Conservation (phyloP, 1,284 basidiomycete genomes). For the Golubevia sp. region DNA sequence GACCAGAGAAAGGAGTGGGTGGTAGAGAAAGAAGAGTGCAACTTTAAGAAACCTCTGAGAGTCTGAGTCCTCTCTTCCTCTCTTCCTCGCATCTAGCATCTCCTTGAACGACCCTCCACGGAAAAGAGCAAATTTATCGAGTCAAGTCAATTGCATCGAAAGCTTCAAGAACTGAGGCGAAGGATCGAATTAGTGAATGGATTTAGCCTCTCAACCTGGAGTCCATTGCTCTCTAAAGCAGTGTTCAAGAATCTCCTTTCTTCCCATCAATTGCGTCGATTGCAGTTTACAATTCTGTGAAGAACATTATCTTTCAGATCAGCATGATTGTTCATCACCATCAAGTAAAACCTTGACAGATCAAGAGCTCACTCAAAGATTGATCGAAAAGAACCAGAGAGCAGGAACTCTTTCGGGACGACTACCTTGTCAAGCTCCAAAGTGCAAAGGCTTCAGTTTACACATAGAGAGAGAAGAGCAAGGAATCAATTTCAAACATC, state of each 20-base stretch:
- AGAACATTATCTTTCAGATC: conserved; percentile 32
- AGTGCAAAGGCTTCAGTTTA: conserved; percentile 40
- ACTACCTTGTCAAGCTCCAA: conserved; percentile 38
- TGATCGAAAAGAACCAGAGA: conserved; percentile 10
- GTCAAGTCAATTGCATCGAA: too few species aligned
- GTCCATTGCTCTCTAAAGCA: conserved; percentile 22
- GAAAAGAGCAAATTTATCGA: too few species aligned
- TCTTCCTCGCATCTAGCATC: too few species aligned
- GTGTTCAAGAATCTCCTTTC: conserved; percentile 38
- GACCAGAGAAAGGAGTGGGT: too few species aligned
- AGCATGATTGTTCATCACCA: conserved; percentile 30
- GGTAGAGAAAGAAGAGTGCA: too few species aligned
- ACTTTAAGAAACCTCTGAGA: too few species aligned
- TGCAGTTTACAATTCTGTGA: conserved; percentile 38
- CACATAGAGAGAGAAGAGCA: conserved; percentile 11
- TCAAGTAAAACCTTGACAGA: conserved; percentile 9
- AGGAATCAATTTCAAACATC: conserved; percentile 22
- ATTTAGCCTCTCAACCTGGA: too few species aligned
- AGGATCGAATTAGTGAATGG: too few species aligned
- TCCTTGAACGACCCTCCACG: too few species aligned
- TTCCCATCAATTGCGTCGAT: conserved; percentile 33
- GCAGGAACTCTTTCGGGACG: conserved; percentile 9
- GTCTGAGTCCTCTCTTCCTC: too few species aligned
- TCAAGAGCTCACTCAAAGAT: conserved; percentile 11
- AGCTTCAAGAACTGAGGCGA: too few species aligned